A percentile compares a stretch with the other conserved stretches of the same genome.
Conservation (phyloP, 2,329 filamentous ascomycete species). For the Aspergillus fumigatus region DNA sequence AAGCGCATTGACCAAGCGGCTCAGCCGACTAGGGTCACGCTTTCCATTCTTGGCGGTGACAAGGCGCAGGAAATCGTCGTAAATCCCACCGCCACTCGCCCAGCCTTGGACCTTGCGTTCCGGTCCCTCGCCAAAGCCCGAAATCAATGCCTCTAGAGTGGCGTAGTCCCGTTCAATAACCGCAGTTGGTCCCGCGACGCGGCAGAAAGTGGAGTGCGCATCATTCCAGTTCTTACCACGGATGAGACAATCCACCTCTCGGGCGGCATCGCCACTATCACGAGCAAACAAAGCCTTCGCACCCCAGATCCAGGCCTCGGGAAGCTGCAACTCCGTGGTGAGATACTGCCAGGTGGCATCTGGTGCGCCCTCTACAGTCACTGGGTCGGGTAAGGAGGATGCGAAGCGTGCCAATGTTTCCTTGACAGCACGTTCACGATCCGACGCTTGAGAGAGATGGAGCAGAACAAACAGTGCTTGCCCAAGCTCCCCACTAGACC, state of each 20-base stretch:
- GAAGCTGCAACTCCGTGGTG: slow-evolving; percentile 63
- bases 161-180: slow-evolving; percentile 79
- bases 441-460: slow-evolving; percentile 61
- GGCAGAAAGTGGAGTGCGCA: slow-evolving; percentile 78
- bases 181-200: slow-evolving; percentile 73
- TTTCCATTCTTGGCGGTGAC: slow-evolving; percentile 37
- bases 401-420: slow-evolving; percentile 72
- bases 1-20: slow-evolving; percentile 47
- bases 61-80: slow-evolving; percentile 58
- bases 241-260: slow-evolving; percentile 75
- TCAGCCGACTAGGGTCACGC: slow-evolving; percentile 39
- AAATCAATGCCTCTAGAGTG: slow-evolving; percentile 63
- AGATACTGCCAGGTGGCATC: slow-evolving; percentile 55
- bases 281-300: slow-evolving; percentile 81
- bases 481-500: slow-evolving; percentile 60
- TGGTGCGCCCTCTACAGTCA: slow-evolving; percentile 43
- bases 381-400: slow-evolving; percentile 55
- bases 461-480: slow-evolving; percentile 72
- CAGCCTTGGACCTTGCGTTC: slow-evolving; percentile 64
- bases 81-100: slow-evolving; percentile 75
- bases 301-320: slow-evolving; percentile 75
- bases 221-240: slow-evolving; percentile 70
- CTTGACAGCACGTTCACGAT: slow-evolving; percentile 64
- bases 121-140: slow-evolving; percentile 61
- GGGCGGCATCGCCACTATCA: slow-evolving; percentile 62